Percentiles rank a stretch among this genome's conserved stretches.
Conservation (phyloP, 2,329 filamentous ascomycete genomes). For the Cladophialophora carrionii region DNA sequence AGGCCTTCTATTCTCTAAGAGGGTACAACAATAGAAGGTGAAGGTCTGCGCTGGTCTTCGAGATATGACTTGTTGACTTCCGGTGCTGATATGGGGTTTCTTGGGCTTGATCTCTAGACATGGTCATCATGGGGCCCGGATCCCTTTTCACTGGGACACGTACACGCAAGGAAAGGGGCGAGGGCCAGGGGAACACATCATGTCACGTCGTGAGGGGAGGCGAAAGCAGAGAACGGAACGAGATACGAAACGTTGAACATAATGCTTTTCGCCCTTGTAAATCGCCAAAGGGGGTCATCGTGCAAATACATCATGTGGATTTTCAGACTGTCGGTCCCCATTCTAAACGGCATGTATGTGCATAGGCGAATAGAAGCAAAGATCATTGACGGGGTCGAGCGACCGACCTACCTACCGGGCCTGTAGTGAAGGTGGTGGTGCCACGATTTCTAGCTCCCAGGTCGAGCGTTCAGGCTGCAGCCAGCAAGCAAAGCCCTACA, state of each 20-base stretch:
- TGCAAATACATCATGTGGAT: not conserved
- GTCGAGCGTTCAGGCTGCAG: not conserved
- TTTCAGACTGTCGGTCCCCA: not conserved
- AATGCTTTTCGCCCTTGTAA: not conserved
- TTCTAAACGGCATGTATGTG: not conserved
- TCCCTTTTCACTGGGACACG: no score
- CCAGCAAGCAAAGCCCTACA: not conserved
- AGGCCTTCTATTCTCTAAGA: no score
- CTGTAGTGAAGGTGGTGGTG: not conserved
- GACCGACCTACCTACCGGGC: not conserved
- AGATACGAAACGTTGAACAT: not conserved
- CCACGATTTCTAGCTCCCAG: not conserved
- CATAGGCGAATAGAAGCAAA: not conserved
- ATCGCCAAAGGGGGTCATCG: not conserved
- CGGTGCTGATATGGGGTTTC: no score
- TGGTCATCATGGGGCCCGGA: no score
- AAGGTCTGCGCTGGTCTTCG: no score
- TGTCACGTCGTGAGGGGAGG: not conserved
- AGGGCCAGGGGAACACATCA: not conserved
- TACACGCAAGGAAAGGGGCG: no score
- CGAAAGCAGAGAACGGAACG: not conserved
- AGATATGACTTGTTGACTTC: no score
- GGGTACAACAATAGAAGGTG: no score
- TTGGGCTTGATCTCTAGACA: no score
- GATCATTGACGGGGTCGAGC: not conserved